Evolutionary conservation across 1,139 yeast species (phyloP), one percentile per base, ranked within the genome.

Genomic region (Debaryomyces singareniensis): DNA sequence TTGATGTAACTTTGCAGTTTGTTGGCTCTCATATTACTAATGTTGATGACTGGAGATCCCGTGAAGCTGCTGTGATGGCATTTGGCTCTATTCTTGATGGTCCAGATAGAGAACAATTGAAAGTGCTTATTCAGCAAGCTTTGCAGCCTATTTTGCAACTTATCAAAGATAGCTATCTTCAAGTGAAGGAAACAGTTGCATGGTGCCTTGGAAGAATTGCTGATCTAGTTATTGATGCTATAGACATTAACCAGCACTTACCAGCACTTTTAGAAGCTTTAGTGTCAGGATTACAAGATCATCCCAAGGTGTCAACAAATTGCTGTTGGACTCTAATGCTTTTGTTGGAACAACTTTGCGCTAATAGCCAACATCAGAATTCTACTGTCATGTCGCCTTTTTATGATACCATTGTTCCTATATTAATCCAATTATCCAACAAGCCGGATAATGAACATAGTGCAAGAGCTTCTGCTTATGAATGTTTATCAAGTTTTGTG

Each of bases 61-160:
- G 96, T 47, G 98, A 91, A 61, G 97, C 98, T 15, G 94, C 97
- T 1, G 96, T 91, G 5, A 91, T 91, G 98, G 96, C 98, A 0
- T 91, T 91, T 55, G 98, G 98, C 23, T 87, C 96, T 5, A 86
- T 91, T 37, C 68, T 91, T 45, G 97, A 89, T 44, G 98, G 98
- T 13, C 97, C 97, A 15, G 93, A 86, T 40, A 74, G 75, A 32
- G 77, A 71, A 3, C 80, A 81, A 48, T 68, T 86, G 45, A 74
- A 73, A 33, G 58, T 57, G 9, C 68, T 87, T 33, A 81, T 91
- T 36, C 75, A 72, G 22, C 89, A 84, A 60, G 96, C 97, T 2
- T 66, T 91, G 37, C 75, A 73, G 20, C 86, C 96, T 14, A 79
- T 91, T 36, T 65, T 89, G 33, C 53, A 55, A 13, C 70, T 89